Evolutionary conservation across 2,329 filamentous ascomycete genomes (phyloP), one percentile per base, ranked within the genome.

Genomic region (Purpureocillium takamizusanense): DNA sequence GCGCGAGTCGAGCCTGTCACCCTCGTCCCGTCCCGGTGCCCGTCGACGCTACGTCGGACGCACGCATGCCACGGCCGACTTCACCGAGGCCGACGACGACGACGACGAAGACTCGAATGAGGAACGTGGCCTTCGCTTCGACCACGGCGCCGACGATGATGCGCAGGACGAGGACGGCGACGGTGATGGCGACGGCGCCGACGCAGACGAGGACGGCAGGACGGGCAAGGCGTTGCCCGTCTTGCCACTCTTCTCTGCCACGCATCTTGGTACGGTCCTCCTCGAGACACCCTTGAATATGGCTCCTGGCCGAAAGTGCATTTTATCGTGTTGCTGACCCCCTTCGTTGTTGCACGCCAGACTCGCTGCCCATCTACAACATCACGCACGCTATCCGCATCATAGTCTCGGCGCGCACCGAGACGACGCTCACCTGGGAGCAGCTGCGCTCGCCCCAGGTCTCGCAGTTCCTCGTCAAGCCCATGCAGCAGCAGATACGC

Each of bases 381-480:
- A 79, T 94, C 48, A 94, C 89, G 21, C 90, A 95, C 61, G 79
- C 86, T 25, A 89, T 95, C 46, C 84, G 90, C 48, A 79, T 88
- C 38, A 74, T 95, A 40, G 81, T 97, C 43, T 76, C 86, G 48
- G 74, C 86, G 42, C 80, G 85, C 55, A 94, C 87, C 60, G 90
- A 97, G 65, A 95, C 89, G 2, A 90, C 87, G 0, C 66, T 97
- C 36, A 83, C 87, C 13, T 97, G 89, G 89, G 90, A 97, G 47
- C 90, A 97, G 59, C 70, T 97, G 45, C 79, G 89, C 46, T 94
- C 88, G n/a, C 90, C 90, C 3, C 90, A 97, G 57, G 83, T 97
- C 40, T 95, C 88, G 13, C 89, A 95, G 56, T 97, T 97, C 57
- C 74, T 97, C 28, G 76, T 95, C 55, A 95, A 95, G 67, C 90